Conservation (phyloP, 169 alveolate species). For the Cryptosporidium muris region DNA sequence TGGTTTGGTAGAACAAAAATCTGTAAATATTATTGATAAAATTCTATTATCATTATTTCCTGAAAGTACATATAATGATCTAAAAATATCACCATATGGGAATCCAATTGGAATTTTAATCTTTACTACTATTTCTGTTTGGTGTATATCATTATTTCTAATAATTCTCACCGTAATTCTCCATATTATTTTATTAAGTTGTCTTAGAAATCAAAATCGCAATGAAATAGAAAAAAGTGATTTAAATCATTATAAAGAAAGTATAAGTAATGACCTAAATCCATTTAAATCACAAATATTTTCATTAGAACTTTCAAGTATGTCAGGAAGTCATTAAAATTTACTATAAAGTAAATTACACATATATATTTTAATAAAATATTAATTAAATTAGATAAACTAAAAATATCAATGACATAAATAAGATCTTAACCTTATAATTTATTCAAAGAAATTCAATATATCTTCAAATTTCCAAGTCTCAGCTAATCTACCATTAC, state of each 20-base stretch:
- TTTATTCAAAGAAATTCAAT: slow-evolving; percentile 2
- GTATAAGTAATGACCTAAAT: too few species aligned
- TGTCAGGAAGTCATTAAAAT: background rate
- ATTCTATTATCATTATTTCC: background rate
- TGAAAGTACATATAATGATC: slow-evolving; percentile 11
- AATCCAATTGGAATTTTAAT: slow-evolving; percentile 6
- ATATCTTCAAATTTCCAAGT: slow-evolving; percentile 28
- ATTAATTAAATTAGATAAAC: background rate
- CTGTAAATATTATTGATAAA: background rate
- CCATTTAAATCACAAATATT: background rate
- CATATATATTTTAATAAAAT: background rate
- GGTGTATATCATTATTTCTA: background rate
- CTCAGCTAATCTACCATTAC: slow-evolving; percentile 39
- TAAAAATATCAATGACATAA: background rate
- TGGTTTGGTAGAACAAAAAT: slow-evolving; percentile 3
- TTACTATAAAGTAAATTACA: background rate
- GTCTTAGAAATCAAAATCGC: too few species aligned
- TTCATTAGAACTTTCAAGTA: background rate
- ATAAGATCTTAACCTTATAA: background rate
- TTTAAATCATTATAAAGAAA: too few species aligned
- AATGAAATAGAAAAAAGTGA: too few species aligned
- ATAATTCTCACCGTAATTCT: background rate
- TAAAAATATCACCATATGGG: slow-evolving; percentile 50
- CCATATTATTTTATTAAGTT: too few species aligned
- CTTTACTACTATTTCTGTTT: slow-evolving; percentile 2